Conservation (phyloP, 2,329 filamentous ascomycete genomes). For the Trichoderma lentiforme region DNA sequence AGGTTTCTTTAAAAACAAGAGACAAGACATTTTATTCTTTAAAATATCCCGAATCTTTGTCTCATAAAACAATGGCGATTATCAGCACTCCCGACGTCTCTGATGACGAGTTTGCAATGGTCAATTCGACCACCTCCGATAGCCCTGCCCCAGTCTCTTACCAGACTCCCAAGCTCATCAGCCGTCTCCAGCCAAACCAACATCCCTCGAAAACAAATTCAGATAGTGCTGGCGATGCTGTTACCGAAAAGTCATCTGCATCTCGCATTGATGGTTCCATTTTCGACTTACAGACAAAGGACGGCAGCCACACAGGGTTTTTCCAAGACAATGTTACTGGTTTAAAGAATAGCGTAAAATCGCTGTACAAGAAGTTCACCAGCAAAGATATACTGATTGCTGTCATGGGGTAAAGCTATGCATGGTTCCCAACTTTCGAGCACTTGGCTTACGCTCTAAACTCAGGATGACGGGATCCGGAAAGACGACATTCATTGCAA, state of each 20-base stretch:
- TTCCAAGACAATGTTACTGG: background rate
- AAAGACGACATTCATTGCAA: slow-evolving; percentile 31
- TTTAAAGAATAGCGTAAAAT: background rate
- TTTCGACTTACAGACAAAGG: background rate
- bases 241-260: background rate
- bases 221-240: background rate
- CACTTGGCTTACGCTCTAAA: background rate
- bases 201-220: background rate
- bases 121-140: background rate
- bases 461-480: slow-evolving; percentile 28
- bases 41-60: background rate
- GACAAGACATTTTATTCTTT: background rate
- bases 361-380: background rate
- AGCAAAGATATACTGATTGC: background rate
- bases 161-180: slow-evolving; percentile 2
- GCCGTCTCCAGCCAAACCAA: background rate
- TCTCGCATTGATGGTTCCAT: background rate
- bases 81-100: background rate
- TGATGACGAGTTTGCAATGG: slow-evolving; percentile 6
- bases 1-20: background rate
- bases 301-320: background rate
- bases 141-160: background rate
- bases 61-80: background rate
- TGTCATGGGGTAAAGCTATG: background rate
- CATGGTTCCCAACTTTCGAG: accelerated